phyloP scores from a whole-genome alignment of 768 basidiomycete species.

The Chlorophyllum brunneum region DNA sequence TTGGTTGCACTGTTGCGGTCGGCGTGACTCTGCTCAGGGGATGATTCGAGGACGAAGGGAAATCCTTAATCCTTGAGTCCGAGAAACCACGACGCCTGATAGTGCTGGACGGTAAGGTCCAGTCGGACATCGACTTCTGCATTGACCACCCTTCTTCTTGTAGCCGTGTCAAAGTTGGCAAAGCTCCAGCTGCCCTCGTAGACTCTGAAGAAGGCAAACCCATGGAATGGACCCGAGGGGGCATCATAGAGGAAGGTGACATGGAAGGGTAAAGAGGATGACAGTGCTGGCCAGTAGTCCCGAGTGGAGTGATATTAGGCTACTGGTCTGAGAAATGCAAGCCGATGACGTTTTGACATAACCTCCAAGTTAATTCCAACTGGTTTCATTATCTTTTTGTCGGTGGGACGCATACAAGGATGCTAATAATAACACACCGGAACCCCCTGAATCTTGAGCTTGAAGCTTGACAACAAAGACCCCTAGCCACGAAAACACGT shows the following conservation, averaged over 20 bases:
- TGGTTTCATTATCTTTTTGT: conserved; percentile 7
- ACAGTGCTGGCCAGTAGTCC: too few species aligned
- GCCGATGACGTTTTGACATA: conserved; percentile 1
- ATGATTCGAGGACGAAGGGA: conserved; percentile 1
- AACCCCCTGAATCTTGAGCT: not conserved
- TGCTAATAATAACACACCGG: conserved; percentile 10
- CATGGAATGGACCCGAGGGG: not conserved
- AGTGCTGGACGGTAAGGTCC: not conserved
- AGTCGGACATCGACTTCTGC: conserved; percentile 3
- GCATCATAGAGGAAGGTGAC: not conserved
- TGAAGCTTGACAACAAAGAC: too few species aligned
- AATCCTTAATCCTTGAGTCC: conserved; percentile 1
- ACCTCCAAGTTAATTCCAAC: not conserved
- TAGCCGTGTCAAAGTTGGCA: not conserved
- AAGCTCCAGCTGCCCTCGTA: not conserved
- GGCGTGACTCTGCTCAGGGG: conserved; percentile 4
- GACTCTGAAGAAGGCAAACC: not conserved
- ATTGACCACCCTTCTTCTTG: conserved; percentile 3
- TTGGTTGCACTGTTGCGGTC: not conserved
- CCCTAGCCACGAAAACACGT: too few species aligned
- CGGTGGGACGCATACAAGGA: not conserved
- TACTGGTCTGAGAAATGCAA: not conserved
- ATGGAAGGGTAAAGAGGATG: not conserved
- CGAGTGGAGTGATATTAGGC: not conserved
- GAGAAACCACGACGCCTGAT: conserved; percentile 5